These are phyloP conservation scores for Nitzschia palea DNA, from an alignment of 108 stramenopile species.

Conservation along the genomic window DNA sequence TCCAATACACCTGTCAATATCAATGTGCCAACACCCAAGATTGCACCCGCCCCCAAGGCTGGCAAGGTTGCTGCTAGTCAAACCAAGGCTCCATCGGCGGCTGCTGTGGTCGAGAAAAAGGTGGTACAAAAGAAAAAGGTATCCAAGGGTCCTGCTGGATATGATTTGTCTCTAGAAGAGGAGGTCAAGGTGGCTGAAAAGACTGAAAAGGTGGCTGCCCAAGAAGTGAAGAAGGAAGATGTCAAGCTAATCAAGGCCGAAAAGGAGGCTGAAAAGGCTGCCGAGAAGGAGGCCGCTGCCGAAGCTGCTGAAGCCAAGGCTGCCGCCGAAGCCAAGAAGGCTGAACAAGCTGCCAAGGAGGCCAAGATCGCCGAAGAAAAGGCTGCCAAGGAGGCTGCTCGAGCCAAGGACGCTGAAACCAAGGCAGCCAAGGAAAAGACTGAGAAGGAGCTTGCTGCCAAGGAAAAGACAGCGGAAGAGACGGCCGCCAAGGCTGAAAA, in stretches of 20 bases:
- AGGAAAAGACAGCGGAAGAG: conserved; percentile 27
- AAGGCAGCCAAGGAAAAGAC: conserved; percentile 21
- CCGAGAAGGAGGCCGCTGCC: conserved; percentile 31
- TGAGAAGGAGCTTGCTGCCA: conserved; percentile 8
- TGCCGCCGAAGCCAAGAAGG: conserved; percentile 30
- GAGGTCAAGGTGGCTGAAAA: conserved; percentile 43
- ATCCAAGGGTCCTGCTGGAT: conserved; percentile 22
- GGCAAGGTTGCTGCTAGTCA: conserved; percentile 1
- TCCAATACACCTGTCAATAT: conserved; percentile 20
- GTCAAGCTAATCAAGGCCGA: conserved; percentile 28
- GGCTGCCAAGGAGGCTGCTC: conserved; percentile 22
- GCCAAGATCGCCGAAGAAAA: conserved; percentile 30
- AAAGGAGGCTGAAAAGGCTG: conserved; percentile 33
- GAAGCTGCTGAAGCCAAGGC: conserved; percentile 36
- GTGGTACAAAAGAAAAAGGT: conserved; percentile 22
- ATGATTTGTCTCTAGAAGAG: conserved; percentile 37
- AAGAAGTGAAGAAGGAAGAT: conserved; percentile 11
- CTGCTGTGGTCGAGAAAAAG: conserved; percentile 35
- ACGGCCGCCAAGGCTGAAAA: conserved; percentile 31
- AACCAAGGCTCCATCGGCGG: conserved; percentile 17
- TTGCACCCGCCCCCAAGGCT: conserved; percentile 20
- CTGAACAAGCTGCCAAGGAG: conserved; percentile 12
- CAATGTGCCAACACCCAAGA: conserved; percentile 1
- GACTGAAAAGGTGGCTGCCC: conserved; percentile 38
- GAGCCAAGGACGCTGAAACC: conserved; percentile 24